phyloP scores from a whole-genome alignment of 202 grass and related monocot genomes.

The Schoenoplectus triqueter region DNA sequence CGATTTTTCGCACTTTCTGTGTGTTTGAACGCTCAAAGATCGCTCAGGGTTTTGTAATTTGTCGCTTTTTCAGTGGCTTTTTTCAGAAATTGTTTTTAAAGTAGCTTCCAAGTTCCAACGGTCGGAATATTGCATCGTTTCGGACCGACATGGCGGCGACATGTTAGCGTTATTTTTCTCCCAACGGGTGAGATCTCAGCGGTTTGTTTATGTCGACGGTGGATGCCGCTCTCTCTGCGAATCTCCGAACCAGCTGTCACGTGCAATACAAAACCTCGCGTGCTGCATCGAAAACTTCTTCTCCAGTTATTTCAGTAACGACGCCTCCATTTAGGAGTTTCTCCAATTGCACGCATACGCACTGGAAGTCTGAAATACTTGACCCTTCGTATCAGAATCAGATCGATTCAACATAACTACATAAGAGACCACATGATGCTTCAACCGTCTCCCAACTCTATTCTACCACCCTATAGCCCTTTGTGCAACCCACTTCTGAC shows the following conservation, averaged over 20 bases:
- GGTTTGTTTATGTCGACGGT: background rate
- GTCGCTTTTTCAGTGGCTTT: background rate
- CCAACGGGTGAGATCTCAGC: background rate
- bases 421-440: background rate
- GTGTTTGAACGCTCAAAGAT: slow-evolving; percentile 39
- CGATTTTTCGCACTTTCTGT: background rate
- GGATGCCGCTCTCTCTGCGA: too few species aligned
- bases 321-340: background rate
- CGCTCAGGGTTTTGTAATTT: background rate
- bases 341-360: background rate
- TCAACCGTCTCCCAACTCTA: background rate
- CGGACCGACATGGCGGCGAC: background rate
- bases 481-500: background rate
- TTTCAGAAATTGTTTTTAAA: slow-evolving; percentile 18
- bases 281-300: background rate
- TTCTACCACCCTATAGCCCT: background rate
- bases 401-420: background rate
- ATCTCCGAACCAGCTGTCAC: background rate
- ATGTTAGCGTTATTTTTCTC: background rate
- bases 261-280: background rate
- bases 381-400: background rate
- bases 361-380: background rate
- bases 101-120: slow-evolving; percentile 11
- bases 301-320: background rate
- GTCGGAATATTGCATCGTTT: slow-evolving; percentile 32